These are phyloP conservation scores for Ganoderma multipileum DNA, from an alignment of 1,284 basidiomycete genomes.

Conservation along the genomic window DNA sequence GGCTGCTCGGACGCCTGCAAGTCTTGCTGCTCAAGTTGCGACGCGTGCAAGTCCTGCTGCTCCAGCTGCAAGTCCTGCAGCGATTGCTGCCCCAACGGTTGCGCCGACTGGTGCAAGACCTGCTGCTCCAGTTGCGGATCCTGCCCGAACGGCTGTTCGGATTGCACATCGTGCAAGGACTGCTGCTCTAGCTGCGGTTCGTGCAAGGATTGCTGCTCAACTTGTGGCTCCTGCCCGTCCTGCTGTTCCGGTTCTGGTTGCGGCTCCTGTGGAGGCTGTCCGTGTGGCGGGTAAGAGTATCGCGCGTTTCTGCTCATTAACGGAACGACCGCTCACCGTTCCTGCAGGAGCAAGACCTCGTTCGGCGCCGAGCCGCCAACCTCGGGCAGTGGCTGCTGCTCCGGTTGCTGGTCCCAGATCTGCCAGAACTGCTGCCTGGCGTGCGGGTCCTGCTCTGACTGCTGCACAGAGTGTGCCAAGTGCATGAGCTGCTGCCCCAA, in stretches of 20 bases:
- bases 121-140: neutral
- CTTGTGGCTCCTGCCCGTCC: neutral
- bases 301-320: neutral
- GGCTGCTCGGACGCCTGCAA: neutral
- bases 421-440: neutral
- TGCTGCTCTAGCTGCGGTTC: neutral
- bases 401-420: neutral
- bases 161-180: neutral
- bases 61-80: neutral
- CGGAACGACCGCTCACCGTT: neutral
- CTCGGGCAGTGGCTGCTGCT: neutral
- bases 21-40: neutral
- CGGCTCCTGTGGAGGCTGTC: neutral
- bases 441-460: neutral
- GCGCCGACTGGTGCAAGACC: neutral
- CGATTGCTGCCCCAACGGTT: neutral
- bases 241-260: neutral
- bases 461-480: neutral
- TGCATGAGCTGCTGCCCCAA: neutral
- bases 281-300: neutral
- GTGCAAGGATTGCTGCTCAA: neutral
- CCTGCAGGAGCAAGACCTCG: neutral
- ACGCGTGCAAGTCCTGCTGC: neutral
- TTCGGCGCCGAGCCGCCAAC: neutral
- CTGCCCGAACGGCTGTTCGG: neutral